Conservation (phyloP, 179 eudicot species). For the Actinidia arguta region DNA sequence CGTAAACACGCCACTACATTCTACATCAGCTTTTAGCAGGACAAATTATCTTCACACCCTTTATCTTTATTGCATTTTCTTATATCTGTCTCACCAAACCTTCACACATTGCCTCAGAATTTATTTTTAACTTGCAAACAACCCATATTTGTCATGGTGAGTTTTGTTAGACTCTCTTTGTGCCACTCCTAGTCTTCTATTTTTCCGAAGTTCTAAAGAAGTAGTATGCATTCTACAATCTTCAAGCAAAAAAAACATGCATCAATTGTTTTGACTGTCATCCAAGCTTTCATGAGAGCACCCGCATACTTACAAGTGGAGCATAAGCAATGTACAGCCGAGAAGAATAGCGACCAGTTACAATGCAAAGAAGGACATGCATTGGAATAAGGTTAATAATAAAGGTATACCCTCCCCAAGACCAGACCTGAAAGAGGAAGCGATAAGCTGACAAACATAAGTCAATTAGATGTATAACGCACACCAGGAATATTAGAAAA, state of each 20-base stretch:
- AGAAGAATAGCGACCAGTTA: constrained; percentile 92
- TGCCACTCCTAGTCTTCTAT: background rate
- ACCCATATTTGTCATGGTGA: constrained; percentile 1
- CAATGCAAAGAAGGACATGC: constrained; percentile 90
- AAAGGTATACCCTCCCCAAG: constrained; percentile 99
- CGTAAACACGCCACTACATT: too few species aligned
- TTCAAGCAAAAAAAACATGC: background rate
- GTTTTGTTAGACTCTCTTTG: background rate
- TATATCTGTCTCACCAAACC: background rate
- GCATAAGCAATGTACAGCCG: constrained; percentile 94
- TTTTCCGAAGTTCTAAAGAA: background rate
- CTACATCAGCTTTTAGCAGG: background rate
- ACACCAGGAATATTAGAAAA: constrained; percentile 12
- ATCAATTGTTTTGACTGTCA: background rate
- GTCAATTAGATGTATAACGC: constrained; percentile 11
- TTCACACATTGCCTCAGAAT: background rate
- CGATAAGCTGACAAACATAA: constrained; percentile 10
- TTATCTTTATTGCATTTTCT: background rate
- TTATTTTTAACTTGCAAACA: constrained; percentile 3
- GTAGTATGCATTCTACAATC: constrained; percentile 2
- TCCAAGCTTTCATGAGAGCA: constrained; percentile 16
- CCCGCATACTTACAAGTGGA: constrained; percentile 76
- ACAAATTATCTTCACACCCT: background rate
- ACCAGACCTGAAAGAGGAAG: constrained; percentile 66
- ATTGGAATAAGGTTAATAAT: constrained; percentile 94